phyloP scores from a whole-genome alignment of 441 rosid genomes.

The Eruca vesicaria region DNA sequence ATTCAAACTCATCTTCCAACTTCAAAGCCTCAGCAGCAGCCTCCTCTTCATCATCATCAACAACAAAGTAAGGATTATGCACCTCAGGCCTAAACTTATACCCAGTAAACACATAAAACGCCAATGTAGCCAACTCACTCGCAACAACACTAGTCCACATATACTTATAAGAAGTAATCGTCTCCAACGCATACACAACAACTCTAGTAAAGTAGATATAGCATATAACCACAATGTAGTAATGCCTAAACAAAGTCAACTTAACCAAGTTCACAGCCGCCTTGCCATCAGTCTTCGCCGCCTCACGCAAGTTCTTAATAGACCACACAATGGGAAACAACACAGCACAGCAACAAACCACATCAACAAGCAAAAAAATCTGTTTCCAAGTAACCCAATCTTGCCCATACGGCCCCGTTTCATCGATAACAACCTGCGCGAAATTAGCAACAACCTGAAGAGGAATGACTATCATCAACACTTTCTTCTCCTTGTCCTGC shows the following conservation, averaged over 20 bases:
- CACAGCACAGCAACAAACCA: constrained; percentile 93
- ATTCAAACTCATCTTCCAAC: constrained; percentile 92
- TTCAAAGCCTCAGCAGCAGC: constrained; percentile 92
- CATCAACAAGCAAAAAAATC: constrained; percentile 85
- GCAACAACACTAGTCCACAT: constrained; percentile 81
- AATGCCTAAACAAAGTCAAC: constrained; percentile 87
- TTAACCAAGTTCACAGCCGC: constrained; percentile 91
- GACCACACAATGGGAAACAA: constrained; percentile 97
- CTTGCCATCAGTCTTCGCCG: constrained; percentile 87
- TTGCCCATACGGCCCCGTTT: constrained; percentile 73
- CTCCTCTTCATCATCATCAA: constrained; percentile 97
- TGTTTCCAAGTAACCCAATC: constrained; percentile 89
- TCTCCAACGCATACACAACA: constrained; percentile 80
- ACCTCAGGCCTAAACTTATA: constrained; percentile 87
- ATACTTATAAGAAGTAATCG: constrained; percentile 74
- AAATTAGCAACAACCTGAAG: constrained; percentile 91
- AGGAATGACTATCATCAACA: constrained; percentile 88
- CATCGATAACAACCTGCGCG: constrained; percentile 88
- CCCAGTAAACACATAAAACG: constrained; percentile 84
- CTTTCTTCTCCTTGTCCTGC: constrained; percentile 92
- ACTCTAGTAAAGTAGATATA: constrained; percentile 92
- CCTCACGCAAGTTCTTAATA: constrained; percentile 87
- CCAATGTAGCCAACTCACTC: constrained; percentile 79
- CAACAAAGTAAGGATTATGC: constrained; percentile 81
- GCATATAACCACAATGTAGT: constrained; percentile 91